These are phyloP conservation scores for Pisolithus tinctorius DNA, from an alignment of 768 basidiomycete species.

Conservation along the genomic window DNA sequence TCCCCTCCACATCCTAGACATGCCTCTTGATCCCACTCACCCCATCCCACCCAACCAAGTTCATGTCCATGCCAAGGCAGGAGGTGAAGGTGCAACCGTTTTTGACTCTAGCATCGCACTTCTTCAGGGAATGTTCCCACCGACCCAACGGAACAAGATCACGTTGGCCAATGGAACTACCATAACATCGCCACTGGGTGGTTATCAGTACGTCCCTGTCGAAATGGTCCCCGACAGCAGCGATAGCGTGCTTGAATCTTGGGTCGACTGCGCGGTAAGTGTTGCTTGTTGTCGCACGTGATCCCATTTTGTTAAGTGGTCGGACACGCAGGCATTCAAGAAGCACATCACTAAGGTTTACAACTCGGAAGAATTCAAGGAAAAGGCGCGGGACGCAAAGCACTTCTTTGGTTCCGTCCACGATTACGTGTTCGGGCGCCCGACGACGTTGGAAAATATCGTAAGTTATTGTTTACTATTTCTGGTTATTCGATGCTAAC, in stretches of 20 bases:
- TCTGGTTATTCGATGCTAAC: conserved; percentile 8
- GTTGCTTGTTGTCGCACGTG: conserved; percentile 33
- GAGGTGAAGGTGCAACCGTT: conserved; percentile 73
- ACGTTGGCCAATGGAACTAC: conserved; percentile 71
- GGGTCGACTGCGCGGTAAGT: conserved; percentile 55
- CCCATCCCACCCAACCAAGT: conserved; percentile 65
- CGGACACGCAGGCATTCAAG: conserved; percentile 46
- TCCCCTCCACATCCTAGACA: conserved; percentile 59
- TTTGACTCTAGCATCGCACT: conserved; percentile 81
- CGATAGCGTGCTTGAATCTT: conserved; percentile 75
- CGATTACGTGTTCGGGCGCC: conserved; percentile 66
- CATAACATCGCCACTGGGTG: conserved; percentile 68
- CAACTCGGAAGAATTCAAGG: conserved; percentile 56
- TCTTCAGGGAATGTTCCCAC: conserved; percentile 80
- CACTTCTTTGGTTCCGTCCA: conserved; percentile 58
- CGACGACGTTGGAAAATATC: conserved; percentile 55
- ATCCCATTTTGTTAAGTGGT: conserved; percentile 6
- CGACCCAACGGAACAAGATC: conserved; percentile 60
- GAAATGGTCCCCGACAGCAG: conserved; percentile 41
- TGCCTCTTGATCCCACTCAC: conserved; percentile 48
- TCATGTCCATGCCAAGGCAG: conserved; percentile 73
- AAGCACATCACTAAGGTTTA: conserved; percentile 61
- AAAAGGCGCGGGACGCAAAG: conserved; percentile 45
- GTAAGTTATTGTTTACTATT: conserved; percentile 32
- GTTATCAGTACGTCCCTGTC: conserved; percentile 85